These are phyloP conservation scores for Vanilla planifolia DNA, from an alignment of 106 monocot genomes.

Conservation along the genomic window DNA sequence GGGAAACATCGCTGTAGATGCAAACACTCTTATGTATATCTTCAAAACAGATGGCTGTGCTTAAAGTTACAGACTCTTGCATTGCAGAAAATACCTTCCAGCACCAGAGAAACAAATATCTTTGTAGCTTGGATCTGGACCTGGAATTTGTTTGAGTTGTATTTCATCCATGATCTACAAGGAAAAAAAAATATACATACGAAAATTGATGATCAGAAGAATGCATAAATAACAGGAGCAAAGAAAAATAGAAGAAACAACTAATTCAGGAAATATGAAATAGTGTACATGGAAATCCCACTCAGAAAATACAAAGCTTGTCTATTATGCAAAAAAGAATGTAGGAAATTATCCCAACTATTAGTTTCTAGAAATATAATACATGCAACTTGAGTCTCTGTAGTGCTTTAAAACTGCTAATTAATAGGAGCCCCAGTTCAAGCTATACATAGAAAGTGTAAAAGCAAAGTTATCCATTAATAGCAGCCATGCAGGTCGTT, in stretches of 20 bases:
- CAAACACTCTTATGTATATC: neutral
- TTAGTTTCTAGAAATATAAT: neutral
- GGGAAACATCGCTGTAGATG: constrained; percentile 45
- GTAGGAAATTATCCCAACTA: neutral
- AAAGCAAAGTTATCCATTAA: neutral
- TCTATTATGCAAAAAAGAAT: neutral
- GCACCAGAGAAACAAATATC: constrained; percentile 92
- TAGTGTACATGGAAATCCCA: neutral
- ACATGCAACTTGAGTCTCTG: too few relatives aligned
- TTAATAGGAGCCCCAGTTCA: too few relatives aligned
- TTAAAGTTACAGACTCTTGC: neutral
- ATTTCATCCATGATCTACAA: constrained; percentile 55
- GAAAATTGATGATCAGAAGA: neutral
- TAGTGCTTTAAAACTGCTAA: too few relatives aligned
- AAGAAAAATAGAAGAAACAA: neutral
- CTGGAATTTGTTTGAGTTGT: constrained; percentile 71
- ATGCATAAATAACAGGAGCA: neutral
- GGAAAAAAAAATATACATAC: neutral
- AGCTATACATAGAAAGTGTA: neutral
- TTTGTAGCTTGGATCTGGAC: constrained; percentile 77
- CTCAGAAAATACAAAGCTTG: neutral
- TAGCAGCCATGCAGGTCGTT: neutral
- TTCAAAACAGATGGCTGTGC: neutral
- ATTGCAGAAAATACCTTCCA: constrained; percentile 49
- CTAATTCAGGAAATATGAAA: too few relatives aligned